A percentile compares a stretch with the other conserved stretches of the same genome.
phyloP scores from a whole-genome alignment of 257 asterid species.

The Solanum bulbocastanum region DNA sequence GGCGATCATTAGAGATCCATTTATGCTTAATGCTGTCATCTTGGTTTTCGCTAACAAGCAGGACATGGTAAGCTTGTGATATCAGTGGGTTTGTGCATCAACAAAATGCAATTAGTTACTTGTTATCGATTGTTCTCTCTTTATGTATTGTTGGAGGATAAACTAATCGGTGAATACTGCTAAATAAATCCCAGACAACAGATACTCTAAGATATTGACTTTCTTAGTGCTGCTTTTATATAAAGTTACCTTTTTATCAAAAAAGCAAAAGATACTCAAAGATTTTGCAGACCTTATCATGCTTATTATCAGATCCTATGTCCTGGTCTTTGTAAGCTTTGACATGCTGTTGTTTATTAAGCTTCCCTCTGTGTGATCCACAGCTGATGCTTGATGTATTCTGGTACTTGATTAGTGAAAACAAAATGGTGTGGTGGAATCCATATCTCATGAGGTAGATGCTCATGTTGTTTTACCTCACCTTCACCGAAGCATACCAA shows the following conservation, averaged over 20 bases:
- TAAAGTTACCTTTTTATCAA: background rate
- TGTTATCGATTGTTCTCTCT: background rate
- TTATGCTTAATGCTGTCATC: constrained; percentile 12
- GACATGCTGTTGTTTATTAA: background rate
- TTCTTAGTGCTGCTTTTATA: background rate
- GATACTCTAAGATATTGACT: background rate
- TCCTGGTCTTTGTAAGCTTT: background rate
- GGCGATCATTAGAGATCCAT: constrained; percentile 9
- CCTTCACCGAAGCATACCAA: background rate
- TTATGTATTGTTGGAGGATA: background rate
- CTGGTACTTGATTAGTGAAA: background rate
- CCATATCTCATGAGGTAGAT: background rate
- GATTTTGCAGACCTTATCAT: background rate
- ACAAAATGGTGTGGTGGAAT: background rate
- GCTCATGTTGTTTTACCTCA: background rate
- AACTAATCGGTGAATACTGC: background rate
- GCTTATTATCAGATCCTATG: background rate
- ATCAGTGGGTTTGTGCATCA: background rate
- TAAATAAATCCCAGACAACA: background rate
- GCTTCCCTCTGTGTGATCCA: background rate
- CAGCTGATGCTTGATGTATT: background rate
- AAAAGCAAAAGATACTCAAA: background rate
- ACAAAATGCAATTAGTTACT: background rate
- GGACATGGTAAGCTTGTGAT: constrained; percentile 64
- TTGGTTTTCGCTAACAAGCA: constrained; percentile 66